Percentiles rank a stretch among this genome's conserved stretches.
Evolutionary conservation across 208 protist species (phyloP).

Genomic region (Borovskyia barvae): DNA sequence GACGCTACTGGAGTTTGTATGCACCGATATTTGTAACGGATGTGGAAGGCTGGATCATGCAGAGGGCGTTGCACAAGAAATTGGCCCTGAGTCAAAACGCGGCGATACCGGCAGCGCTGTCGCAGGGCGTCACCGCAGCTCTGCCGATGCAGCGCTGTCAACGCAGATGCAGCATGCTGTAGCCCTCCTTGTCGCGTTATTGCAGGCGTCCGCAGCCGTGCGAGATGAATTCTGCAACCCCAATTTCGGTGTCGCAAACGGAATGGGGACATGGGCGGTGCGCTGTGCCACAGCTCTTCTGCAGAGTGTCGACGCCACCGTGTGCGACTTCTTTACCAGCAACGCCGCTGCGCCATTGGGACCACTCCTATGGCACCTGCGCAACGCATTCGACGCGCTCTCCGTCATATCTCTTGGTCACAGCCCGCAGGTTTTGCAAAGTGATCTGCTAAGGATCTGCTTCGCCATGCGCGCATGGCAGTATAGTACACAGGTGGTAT

Average conservation of each 20-base stretch:
- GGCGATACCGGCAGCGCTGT: neutral
- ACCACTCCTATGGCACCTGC: slow-evolving; percentile 43
- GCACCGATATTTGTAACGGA: slow-evolving; percentile 41
- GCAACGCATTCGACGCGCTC: slow-evolving; percentile 60
- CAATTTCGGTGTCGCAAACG: slow-evolving; percentile 13
- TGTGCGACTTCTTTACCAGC: slow-evolving; percentile 40
- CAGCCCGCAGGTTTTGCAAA: slow-evolving; percentile 55
- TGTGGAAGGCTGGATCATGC: too few species aligned
- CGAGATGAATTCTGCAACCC: slow-evolving; percentile 67
- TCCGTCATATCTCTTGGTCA: slow-evolving; percentile 55
- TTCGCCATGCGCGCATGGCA: slow-evolving; percentile 67
- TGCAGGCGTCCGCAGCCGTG: slow-evolving; percentile 60
- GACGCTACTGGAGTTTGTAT: slow-evolving; percentile 57
- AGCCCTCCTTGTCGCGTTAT: slow-evolving; percentile 51
- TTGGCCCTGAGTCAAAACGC: too few species aligned
- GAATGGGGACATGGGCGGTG: slow-evolving; percentile 32
- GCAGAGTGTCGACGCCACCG: slow-evolving; percentile 47
- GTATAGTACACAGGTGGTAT: slow-evolving; percentile 48
- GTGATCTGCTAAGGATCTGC: slow-evolving; percentile 47
- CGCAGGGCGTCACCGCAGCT: too few species aligned
- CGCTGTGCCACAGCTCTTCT: slow-evolving; percentile 51
- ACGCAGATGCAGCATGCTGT: slow-evolving; percentile 32
- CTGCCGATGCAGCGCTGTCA: too few species aligned
- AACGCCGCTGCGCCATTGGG: slow-evolving; percentile 20
- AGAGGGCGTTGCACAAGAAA: too few species aligned